Conservation (phyloP, 2,329 filamentous ascomycete genomes). For the Talaromyces sp. region DNA sequence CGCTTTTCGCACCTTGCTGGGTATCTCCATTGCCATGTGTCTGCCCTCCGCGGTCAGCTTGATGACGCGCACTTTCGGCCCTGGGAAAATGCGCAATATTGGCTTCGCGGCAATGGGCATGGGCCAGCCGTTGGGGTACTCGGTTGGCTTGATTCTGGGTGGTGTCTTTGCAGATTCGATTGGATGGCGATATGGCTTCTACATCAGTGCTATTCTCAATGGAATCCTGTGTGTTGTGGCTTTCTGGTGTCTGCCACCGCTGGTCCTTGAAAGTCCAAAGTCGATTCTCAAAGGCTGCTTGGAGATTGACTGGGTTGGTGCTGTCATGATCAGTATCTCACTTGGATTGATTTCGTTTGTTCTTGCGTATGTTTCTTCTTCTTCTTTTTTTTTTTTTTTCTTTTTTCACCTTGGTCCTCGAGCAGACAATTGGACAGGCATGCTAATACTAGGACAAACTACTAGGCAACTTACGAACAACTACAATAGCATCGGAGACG, state of each 20-base stretch:
- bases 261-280: not conserved
- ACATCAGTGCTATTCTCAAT: constrained; percentile 11
- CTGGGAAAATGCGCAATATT: constrained; percentile 43
- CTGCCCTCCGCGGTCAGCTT: constrained; percentile 44
- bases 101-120: constrained; percentile 47
- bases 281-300: not conserved
- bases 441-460: not conserved
- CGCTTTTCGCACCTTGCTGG: constrained; percentile 39
- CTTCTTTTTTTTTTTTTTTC: too few relatives aligned
- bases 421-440: not conserved
- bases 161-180: constrained; percentile 43
- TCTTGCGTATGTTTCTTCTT: constrained; percentile 18
- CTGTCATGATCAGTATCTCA: constrained; percentile 36
- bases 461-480: not conserved
- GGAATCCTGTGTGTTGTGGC: not conserved
- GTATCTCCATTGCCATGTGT: constrained; percentile 40
- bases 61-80: constrained; percentile 41
- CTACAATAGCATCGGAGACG: not conserved
- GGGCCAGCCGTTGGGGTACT: constrained; percentile 47
- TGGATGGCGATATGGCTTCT: constrained; percentile 45
- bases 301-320: constrained; percentile 48
- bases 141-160: constrained; percentile 44
- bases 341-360: constrained; percentile 47
- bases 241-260: not conserved
- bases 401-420: too few relatives aligned